Evolutionary conservation across 2,329 filamentous ascomycete genomes (phyloP).

Genomic region (Ophiocordyceps camponoti-floridani): DNA sequence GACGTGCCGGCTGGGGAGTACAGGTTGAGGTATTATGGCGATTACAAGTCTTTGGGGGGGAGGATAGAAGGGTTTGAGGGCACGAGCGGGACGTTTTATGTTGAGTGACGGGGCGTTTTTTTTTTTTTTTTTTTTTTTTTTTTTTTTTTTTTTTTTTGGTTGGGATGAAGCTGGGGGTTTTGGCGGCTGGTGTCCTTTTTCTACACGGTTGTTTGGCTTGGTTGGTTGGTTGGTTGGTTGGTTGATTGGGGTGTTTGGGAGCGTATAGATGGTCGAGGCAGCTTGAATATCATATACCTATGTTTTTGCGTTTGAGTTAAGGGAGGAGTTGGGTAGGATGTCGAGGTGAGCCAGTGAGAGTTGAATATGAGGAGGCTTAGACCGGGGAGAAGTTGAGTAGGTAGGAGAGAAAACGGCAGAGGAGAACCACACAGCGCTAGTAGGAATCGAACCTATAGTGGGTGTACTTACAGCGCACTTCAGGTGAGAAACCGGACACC

Average conservation of each 20-base stretch:
- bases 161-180: neutral
- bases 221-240: neutral
- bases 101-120: slow-evolving; percentile 2
- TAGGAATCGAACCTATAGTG: too few species aligned
- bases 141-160: neutral
- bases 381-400: too few species aligned
- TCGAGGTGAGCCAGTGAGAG: too few species aligned
- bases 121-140: neutral
- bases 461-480: too few species aligned
- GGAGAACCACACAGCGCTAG: too few species aligned
- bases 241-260: neutral
- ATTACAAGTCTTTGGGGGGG: slow-evolving; percentile 43
- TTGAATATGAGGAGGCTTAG: too few species aligned
- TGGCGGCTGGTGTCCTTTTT: neutral
- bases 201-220: neutral
- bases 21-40: slow-evolving; percentile 64
- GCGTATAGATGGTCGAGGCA: too few species aligned
- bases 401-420: too few species aligned
- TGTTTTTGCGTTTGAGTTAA: too few species aligned
- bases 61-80: slow-evolving; percentile 52
- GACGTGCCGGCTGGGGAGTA: slow-evolving; percentile 45
- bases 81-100: slow-evolving; percentile 32
- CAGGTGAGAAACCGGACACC: too few species aligned
- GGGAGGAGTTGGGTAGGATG: too few species aligned
- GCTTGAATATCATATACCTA: too few species aligned